phyloP scores from a whole-genome alignment of 2,329 filamentous ascomycete species.

The Phaeosphaeria sp. region DNA sequence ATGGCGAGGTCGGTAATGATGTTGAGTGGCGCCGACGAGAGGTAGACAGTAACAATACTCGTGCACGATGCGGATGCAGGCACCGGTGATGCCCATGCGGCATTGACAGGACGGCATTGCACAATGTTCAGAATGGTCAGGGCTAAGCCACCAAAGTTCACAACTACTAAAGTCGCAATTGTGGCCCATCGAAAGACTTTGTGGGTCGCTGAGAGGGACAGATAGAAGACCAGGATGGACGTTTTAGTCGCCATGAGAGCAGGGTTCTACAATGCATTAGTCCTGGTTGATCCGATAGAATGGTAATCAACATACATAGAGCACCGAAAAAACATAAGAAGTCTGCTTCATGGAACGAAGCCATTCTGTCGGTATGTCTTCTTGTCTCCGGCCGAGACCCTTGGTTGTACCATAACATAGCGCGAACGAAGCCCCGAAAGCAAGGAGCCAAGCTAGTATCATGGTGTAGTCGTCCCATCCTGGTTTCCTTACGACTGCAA shows the following conservation, averaged over 20 bases:
- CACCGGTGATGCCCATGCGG: constrained; percentile 66
- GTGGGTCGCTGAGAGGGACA: constrained; percentile 80
- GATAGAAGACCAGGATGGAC: constrained; percentile 90
- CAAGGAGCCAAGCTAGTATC: constrained; percentile 76
- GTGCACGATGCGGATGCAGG: constrained; percentile 60
- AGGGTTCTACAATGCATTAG: constrained; percentile 69
- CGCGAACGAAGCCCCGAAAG: constrained; percentile 70
- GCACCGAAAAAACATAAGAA: constrained; percentile 66
- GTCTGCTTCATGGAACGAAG: constrained; percentile 61
- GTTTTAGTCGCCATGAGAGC: constrained; percentile 90
- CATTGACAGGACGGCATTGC: constrained; percentile 78
- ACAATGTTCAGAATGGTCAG: constrained; percentile 87
- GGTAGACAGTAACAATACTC: constrained; percentile 68
- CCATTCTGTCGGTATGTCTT: constrained; percentile 61
- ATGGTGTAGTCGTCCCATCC: constrained; percentile 84
- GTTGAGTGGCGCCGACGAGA: constrained; percentile 84
- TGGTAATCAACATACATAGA: constrained; percentile 57
- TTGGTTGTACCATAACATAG: constrained; percentile 69
- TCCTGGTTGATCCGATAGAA: constrained; percentile 2
- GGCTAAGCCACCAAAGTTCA: constrained; percentile 78
- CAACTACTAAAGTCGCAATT: constrained; percentile 77
- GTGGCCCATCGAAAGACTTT: constrained; percentile 80
- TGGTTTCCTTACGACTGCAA: constrained; percentile 73
- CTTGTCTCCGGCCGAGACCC: constrained; percentile 73
- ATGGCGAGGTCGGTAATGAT: constrained; percentile 90